Percentiles rank a stretch among this genome's conserved stretches.
Evolutionary conservation across 2,329 filamentous ascomycete genomes (phyloP).

Genomic region (Trichoderma breve): DNA sequence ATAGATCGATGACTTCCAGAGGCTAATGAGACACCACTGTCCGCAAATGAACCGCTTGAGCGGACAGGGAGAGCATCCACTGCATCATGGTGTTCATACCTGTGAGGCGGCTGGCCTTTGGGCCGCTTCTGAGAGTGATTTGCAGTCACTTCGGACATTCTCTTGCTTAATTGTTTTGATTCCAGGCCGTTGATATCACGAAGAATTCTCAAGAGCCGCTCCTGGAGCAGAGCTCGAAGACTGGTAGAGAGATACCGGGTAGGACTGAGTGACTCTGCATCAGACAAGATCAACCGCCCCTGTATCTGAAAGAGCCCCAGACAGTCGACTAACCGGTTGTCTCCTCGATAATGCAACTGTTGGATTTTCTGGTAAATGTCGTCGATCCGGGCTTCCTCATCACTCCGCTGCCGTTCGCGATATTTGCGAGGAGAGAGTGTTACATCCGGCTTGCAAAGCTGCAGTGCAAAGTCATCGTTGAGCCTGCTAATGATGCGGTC

Average conservation of each 20-base stretch:
- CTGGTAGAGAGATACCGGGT: no score
- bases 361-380: slow-evolving; percentile 28
- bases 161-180: slow-evolving; percentile 24
- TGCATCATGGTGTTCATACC: background rate
- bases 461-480: slow-evolving; percentile 29
- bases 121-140: slow-evolving; percentile 20
- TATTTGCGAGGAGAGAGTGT: slow-evolving; percentile 29
- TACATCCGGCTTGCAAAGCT: slow-evolving; percentile 27
- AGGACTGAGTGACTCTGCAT: background rate
- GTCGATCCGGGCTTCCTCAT: slow-evolving; percentile 27
- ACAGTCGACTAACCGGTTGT: slow-evolving; percentile 23
- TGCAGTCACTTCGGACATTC: slow-evolving; percentile 26
- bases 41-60: background rate
- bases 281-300: slow-evolving; percentile 9
- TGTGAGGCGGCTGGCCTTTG: background rate
- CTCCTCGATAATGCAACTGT: slow-evolving; percentile 25
- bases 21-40: background rate
- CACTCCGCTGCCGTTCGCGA: slow-evolving; percentile 23
- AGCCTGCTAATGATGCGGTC: slow-evolving; percentile 28
- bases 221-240: slow-evolving; percentile 29
- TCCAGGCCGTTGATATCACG: background rate
- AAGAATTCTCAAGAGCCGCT: slow-evolving; percentile 27
- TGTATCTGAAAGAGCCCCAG: slow-evolving; percentile 26
- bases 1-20: background rate
- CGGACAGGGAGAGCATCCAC: slow-evolving; percentile 23